phyloP scores from a whole-genome alignment of 2,329 filamentous ascomycete species.

The Arthrobotrys megalospora region DNA sequence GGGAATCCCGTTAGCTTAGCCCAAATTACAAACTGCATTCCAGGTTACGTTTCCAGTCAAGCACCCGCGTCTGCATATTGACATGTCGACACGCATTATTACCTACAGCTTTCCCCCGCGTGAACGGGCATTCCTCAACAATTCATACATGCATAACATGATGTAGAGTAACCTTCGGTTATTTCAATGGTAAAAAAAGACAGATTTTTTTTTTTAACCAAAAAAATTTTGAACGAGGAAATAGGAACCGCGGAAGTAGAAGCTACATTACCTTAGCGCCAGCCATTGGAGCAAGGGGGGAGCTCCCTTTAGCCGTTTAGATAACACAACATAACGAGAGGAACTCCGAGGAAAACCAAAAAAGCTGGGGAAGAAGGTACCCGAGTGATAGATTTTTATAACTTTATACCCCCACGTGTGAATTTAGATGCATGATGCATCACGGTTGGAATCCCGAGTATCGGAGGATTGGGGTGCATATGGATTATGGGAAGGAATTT shows the following conservation, averaged over 20 bases:
- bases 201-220: neutral
- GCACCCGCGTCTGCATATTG: neutral
- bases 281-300: conserved; percentile 1
- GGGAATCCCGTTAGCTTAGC: neutral
- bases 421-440: neutral
- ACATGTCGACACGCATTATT: conserved; percentile 1
- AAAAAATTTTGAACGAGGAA: conserved; percentile 11
- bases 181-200: neutral
- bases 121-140: conserved; percentile 3
- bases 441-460: conserved; percentile 16
- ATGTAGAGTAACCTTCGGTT: conserved; percentile 18
- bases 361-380: neutral
- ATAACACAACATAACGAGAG: conserved; percentile 10
- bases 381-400: conserved; percentile 9
- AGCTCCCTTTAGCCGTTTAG: conserved; percentile 20
- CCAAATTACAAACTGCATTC: neutral
- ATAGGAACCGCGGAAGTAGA: neutral
- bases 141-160: conserved; percentile 13
- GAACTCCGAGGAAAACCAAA: conserved; percentile 16
- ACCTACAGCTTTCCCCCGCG: conserved; percentile 1
- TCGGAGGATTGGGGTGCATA: conserved; percentile 1
- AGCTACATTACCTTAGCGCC: conserved; percentile 2
- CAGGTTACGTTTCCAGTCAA: neutral
- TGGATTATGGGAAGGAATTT: neutral
- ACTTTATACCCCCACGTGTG: conserved; percentile 18